Percentiles rank a stretch among this genome's conserved stretches.
These are phyloP conservation scores for Trichoderma atroviride DNA, from an alignment of 2,329 filamentous ascomycete genomes.

Conservation along the genomic window DNA sequence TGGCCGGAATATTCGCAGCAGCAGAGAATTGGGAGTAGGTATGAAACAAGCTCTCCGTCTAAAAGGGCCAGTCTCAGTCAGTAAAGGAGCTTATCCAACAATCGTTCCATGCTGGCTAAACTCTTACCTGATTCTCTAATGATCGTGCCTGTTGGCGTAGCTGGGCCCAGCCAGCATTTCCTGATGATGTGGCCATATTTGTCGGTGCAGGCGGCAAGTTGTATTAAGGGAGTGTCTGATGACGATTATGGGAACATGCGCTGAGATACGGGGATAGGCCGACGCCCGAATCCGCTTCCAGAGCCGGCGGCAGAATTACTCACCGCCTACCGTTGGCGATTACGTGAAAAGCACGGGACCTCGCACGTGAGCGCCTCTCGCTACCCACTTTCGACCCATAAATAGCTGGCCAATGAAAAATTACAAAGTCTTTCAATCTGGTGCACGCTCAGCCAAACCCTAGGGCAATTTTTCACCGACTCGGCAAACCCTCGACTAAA, in stretches of 20 bases:
- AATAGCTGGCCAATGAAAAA: constrained; percentile 39
- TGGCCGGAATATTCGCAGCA: constrained; percentile 74
- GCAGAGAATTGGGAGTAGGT: constrained; percentile 90
- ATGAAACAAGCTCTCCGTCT: constrained; percentile 85
- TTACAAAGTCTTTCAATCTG: constrained; percentile 30
- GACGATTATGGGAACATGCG: constrained; percentile 18
- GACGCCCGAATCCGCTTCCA: constrained; percentile 16
- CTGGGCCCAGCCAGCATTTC: constrained; percentile 81
- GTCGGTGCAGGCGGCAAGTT: neutral
- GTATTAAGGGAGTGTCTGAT: constrained; percentile 11
- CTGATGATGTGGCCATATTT: constrained; percentile 55
- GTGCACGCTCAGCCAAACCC: constrained; percentile 39
- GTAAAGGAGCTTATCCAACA: neutral
- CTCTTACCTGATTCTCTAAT: constrained; percentile 81
- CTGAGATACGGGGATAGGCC: constrained; percentile 9
- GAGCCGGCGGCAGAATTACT: constrained; percentile 29
- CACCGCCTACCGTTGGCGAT: constrained; percentile 35
- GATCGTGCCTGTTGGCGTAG: constrained; percentile 88
- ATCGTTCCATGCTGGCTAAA: neutral
- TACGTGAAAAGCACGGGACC: neutral
- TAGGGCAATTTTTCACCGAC: constrained; percentile 44
- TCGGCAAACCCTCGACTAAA: constrained; percentile 43
- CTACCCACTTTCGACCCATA: neutral
- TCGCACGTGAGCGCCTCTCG: constrained; percentile 34
- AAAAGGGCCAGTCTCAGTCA: constrained; percentile 3